Evolutionary conservation across 345 rosid genomes (phyloP).

Genomic region (Lumnitzera racemosa): DNA sequence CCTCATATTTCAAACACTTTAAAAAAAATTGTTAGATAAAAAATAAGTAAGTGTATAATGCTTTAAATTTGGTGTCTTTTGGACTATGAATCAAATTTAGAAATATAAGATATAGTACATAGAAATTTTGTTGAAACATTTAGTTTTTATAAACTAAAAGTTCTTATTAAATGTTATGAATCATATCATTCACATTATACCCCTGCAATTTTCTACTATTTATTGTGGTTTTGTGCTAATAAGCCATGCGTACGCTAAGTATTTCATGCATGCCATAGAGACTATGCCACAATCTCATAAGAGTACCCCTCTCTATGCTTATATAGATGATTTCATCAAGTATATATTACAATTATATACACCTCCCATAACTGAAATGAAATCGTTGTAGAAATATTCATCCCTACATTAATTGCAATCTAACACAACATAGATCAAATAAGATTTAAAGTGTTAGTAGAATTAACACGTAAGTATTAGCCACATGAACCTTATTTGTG

Average conservation of each 20-base stretch:
- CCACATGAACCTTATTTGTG: background rate
- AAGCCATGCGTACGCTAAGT: too few species aligned
- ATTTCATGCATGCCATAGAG: background rate
- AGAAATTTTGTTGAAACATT: too few species aligned
- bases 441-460: background rate
- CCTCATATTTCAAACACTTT: too few species aligned
- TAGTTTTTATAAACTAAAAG: too few species aligned
- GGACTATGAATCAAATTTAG: too few species aligned
- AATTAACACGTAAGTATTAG: background rate
- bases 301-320: background rate
- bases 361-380: too few species aligned
- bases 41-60: too few species aligned
- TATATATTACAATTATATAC: background rate
- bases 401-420: background rate
- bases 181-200: background rate
- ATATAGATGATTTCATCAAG: background rate
- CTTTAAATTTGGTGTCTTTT: too few species aligned
- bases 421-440: background rate
- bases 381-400: background rate
- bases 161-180: background rate
- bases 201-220: background rate
- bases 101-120: too few species aligned
- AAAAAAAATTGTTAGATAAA: too few species aligned
- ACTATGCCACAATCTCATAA: background rate
- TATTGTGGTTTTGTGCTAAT: background rate